These are phyloP conservation scores for Flaveria robusta DNA, from an alignment of 129 eudicot genomes.

Conservation along the genomic window DNA sequence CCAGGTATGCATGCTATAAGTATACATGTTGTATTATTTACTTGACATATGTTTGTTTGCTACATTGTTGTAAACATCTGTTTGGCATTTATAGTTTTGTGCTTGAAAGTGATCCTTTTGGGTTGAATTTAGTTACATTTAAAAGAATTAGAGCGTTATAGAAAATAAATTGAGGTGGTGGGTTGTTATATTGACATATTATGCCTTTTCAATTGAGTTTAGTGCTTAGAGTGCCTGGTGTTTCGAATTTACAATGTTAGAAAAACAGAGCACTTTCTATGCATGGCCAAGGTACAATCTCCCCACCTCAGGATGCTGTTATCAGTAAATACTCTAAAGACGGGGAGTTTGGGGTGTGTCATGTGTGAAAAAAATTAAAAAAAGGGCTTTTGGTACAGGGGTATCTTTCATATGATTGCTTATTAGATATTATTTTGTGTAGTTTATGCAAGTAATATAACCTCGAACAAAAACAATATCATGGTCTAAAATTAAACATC, in stretches of 20 bases:
- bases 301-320: too few species aligned
- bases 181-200: slow-evolving; percentile 8
- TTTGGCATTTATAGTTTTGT: background rate
- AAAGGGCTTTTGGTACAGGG: background rate
- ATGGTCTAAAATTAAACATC: slow-evolving; percentile 7
- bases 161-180: background rate
- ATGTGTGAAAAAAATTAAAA: background rate
- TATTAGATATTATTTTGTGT: background rate
- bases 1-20: slow-evolving; percentile 24
- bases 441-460: background rate
- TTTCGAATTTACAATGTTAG: too few species aligned
- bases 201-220: background rate
- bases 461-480: slow-evolving; percentile 4
- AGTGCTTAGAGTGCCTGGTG: too few species aligned
- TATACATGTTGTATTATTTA: background rate
- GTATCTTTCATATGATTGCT: background rate
- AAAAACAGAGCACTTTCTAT: too few species aligned
- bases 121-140: background rate
- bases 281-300: too few species aligned
- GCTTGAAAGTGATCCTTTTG: slow-evolving; percentile 12
- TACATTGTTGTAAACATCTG: background rate
- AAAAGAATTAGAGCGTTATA: background rate
- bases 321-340: background rate
- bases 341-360: too few species aligned
- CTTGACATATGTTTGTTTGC: slow-evolving; percentile 4